phyloP scores from a whole-genome alignment of 192 early-diverging fungal genomes.

The Backusella parvicylindrica region DNA sequence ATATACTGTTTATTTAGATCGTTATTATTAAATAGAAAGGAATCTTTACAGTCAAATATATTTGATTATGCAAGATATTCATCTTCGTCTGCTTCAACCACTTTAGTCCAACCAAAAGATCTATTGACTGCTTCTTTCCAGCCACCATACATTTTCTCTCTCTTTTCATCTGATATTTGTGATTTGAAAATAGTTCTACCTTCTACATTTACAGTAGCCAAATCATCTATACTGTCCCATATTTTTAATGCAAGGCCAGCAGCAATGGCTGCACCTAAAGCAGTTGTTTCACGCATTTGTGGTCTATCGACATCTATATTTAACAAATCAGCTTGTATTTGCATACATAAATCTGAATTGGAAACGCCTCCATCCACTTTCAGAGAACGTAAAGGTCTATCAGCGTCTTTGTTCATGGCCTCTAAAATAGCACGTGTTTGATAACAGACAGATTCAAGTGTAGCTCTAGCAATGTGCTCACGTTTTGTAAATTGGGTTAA shows the following conservation, averaged over 20 bases:
- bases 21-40: neutral
- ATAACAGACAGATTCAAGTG: constrained; percentile 87
- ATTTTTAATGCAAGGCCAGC: constrained; percentile 75
- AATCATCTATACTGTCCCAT: constrained; percentile 53
- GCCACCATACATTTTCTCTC: constrained; percentile 52
- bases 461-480: constrained; percentile 82
- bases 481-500: constrained; percentile 87
- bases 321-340: constrained; percentile 85
- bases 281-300: constrained; percentile 88
- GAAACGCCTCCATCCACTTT: constrained; percentile 96
- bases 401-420: constrained; percentile 82
- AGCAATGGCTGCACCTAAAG: constrained; percentile 88
- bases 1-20: neutral
- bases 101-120: constrained; percentile 55
- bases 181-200: constrained; percentile 46
- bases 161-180: constrained; percentile 48
- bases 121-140: constrained; percentile 80
- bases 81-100: neutral
- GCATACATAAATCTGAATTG: constrained; percentile 88
- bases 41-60: neutral
- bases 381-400: constrained; percentile 62
- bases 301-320: constrained; percentile 80
- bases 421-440: constrained; percentile 86
- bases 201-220: constrained; percentile 51
- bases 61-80: neutral